Conservation (phyloP, 164 flowering plant genomes). For the Nymphaea thermarum region DNA sequence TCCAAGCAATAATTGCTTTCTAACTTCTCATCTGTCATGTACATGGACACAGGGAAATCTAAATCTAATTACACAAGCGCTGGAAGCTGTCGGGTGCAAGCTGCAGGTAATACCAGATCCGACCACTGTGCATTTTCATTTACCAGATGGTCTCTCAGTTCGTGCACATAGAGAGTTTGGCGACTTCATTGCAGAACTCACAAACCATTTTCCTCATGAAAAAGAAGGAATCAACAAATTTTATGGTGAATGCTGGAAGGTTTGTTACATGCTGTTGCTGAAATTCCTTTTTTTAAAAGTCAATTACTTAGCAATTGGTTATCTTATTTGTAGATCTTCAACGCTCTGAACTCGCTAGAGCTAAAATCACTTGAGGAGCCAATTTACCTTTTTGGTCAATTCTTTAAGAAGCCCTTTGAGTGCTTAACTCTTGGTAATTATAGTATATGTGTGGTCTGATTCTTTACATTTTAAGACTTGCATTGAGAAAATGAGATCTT, state of each 20-base stretch:
- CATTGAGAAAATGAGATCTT: no score
- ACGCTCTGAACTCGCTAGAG: conserved; percentile 86
- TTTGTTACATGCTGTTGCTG: conserved; percentile 20
- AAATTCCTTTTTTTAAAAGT: no score
- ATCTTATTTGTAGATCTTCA: conserved; percentile 44
- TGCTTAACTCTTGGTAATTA: conserved; percentile 86
- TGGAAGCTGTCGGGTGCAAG: conserved; percentile 86
- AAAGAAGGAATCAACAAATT: conserved; percentile 79
- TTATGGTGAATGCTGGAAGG: conserved; percentile 95
- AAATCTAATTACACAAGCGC: conserved; percentile 90
- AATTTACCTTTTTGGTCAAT: conserved; percentile 89
- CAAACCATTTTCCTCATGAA: conserved; percentile 72
- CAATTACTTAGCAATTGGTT: no score
- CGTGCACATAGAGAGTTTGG: conserved; percentile 69
- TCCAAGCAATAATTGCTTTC: no score
- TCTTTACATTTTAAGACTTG: no score
- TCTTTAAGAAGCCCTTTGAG: conserved; percentile 82
- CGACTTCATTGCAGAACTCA: conserved; percentile 64
- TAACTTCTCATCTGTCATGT: no score
- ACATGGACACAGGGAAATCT: conserved; percentile 72
- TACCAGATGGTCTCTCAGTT: conserved; percentile 74
- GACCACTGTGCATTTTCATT: conserved; percentile 89
- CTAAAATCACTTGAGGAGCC: conserved; percentile 96
- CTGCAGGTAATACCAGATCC: conserved; percentile 96
- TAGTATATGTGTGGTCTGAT: no score